phyloP scores from a whole-genome alignment of 495 filamentous ascomycete genomes.

The Xylaria cubensis region DNA sequence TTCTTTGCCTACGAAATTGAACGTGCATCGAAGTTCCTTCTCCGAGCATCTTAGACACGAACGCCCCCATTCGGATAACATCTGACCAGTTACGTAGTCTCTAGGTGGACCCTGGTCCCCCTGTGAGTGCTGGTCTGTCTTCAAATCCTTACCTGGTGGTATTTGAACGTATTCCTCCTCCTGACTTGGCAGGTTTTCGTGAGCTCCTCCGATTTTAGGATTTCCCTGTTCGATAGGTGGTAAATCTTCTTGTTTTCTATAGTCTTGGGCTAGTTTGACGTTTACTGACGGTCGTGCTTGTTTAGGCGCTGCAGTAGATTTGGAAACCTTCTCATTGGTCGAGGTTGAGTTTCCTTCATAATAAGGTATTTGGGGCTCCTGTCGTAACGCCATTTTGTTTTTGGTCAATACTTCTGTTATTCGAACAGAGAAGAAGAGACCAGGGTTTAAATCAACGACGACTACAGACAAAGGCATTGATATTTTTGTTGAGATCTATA shows the following conservation, averaged over 20 bases:
- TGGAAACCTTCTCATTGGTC: not conserved
- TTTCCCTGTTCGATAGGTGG: slow-evolving; percentile 3
- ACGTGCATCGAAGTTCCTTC: slow-evolving; percentile 38
- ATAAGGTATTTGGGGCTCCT: not conserved
- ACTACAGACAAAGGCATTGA: slow-evolving; percentile 1
- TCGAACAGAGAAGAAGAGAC: not conserved
- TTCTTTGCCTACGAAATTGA: slow-evolving; percentile 30
- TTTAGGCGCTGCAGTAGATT: not conserved
- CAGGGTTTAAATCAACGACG: not conserved
- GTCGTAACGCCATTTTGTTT: slow-evolving; percentile 3
- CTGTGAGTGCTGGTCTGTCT: not conserved
- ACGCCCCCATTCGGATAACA: slow-evolving; percentile 23
- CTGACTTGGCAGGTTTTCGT: not conserved
- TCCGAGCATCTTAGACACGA: slow-evolving; percentile 34
- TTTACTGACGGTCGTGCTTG: slow-evolving; percentile 10
- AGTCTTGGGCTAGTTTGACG: slow-evolving; percentile 8
- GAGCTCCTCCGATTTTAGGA: not conserved
- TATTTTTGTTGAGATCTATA: not conserved
- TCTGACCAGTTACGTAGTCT: slow-evolving; percentile 29
- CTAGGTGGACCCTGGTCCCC: not conserved
- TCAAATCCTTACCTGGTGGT: not conserved
- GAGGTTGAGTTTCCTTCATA: not conserved
- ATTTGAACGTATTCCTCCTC: not conserved
- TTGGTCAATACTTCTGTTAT: not conserved
- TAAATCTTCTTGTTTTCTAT: slow-evolving; percentile 5